These are phyloP conservation scores for Yamadazyma epiphylla DNA, from an alignment of 1,139 yeast species.

Conservation along the genomic window DNA sequence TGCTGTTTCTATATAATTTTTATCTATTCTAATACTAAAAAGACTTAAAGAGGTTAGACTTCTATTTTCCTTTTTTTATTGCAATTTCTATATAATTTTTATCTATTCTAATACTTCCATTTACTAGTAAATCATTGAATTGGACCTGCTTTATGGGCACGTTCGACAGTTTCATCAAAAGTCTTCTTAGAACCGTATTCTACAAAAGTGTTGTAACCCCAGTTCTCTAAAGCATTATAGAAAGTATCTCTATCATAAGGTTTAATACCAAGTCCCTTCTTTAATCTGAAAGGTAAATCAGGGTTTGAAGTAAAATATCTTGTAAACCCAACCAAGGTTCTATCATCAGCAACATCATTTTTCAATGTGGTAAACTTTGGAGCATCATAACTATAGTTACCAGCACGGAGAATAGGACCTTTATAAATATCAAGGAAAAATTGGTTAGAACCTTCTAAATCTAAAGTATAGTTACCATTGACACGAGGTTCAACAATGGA, in stretches of 20 bases:
- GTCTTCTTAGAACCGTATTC: constrained; percentile 4
- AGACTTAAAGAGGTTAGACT: no score
- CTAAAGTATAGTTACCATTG: constrained; percentile 15
- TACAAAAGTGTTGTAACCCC: constrained; percentile 25
- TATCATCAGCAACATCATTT: constrained; percentile 27
- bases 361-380: constrained; percentile 16
- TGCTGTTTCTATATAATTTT: no score
- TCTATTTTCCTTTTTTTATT: no score
- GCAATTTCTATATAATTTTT: no score
- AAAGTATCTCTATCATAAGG: constrained; percentile 21
- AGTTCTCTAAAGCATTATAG: constrained; percentile 17
- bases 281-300: constrained; percentile 46
- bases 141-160: constrained; percentile 3
- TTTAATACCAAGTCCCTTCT: constrained; percentile 25
- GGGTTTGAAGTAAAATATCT: constrained; percentile 51
- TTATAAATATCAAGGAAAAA: constrained; percentile 42
- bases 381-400: constrained; percentile 33
- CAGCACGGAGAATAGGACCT: constrained; percentile 46
- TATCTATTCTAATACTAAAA: no score
- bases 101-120: no score
- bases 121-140: no score
- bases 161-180: constrained; percentile 3
- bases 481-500: constrained; percentile 49
- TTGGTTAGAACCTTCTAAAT: constrained; percentile 19
- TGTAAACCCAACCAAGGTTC: constrained; percentile 43